Base-by-base conservation (phyloP, 2,329 filamentous ascomycete genomes). In the Apiospora arundinis region DNA sequence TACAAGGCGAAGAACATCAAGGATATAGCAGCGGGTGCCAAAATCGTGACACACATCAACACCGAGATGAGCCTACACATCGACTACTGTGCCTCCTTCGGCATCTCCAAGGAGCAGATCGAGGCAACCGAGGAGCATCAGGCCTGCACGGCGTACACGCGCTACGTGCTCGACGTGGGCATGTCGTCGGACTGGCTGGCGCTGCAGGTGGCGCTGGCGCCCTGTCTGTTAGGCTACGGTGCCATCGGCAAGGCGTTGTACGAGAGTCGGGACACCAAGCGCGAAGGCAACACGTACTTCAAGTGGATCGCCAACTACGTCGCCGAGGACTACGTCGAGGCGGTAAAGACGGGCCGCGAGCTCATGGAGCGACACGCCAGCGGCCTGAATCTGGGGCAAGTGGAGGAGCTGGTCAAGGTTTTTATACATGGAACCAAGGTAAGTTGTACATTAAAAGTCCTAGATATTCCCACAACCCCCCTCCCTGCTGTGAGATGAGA, bases 301-400 rank as follows among this genome's bases (percentile, higher is more conserved):
- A 88, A 91, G 65, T 98, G 95, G 95, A 94, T 98, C 75, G 87
- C 95, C 79, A 97, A 94, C 78, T 98, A 98, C 78, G 89, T 93
- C 21, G 92, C 91, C 2, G 91, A 93, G 0, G 93, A 96, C 79
- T 98, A 97, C 75, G 83, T 86, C 0, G 86, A 91, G 73, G 93
- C 93, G 7, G 93, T 97, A 70, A 85, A 85, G 74, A 86, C 90
- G 3, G 94, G 93, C 28, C 56, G 73, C 93, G 93, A 89, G 73
- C 82, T 97, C 42, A 86, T 98, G 11, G 95, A 98, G 81, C 88
- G 89, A 75, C 88, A 95, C 77, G 91, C 93, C 21, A 83, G 87
- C n/a, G 83, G 90, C 67, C 92, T 95, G 75, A 95, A 93, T 2
- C 90, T 92, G 0, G 85, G 85, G 48, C 87, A 94, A 60, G 89